Conservation (phyloP, 805 yeast genomes). For the Teunomyces aglyptinius region DNA sequence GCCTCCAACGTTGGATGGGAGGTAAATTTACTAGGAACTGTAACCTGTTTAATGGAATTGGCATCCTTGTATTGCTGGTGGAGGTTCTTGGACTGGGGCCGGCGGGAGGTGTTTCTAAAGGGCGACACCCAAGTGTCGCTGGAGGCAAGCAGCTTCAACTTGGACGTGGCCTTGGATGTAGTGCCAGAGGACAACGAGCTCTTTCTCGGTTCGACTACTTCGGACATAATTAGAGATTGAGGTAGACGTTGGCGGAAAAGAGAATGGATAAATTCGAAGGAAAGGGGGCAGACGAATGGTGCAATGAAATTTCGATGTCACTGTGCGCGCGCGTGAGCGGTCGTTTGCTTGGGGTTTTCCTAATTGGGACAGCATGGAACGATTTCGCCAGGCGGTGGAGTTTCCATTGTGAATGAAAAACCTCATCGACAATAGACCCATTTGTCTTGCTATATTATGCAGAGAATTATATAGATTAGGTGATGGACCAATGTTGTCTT, state of each 20-base stretch:
- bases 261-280: not conserved
- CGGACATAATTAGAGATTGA: conserved; percentile 13
- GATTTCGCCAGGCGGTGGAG: not conserved
- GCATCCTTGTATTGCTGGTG: conserved; percentile 33
- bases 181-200: conserved; percentile 7
- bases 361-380: not conserved
- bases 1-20: conserved; percentile 2
- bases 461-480: too few relatives aligned
- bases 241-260: not conserved
- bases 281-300: conserved; percentile 1
- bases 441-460: not conserved
- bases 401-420: not conserved
- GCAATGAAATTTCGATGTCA: not conserved
- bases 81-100: conserved; percentile 21
- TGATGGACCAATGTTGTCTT: too few relatives aligned
- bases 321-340: conserved; percentile 1
- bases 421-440: not conserved
- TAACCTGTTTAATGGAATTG: conserved; percentile 31
- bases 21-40: conserved; percentile 41
- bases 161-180: conserved; percentile 7
- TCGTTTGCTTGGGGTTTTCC: conserved; percentile 4
- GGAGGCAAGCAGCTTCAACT: conserved; percentile 30
- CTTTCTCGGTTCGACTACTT: conserved; percentile 14
- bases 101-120: conserved; percentile 28
- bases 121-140: conserved; percentile 42